A percentile compares a stretch with the other conserved stretches of the same genome.
These are phyloP conservation scores for Epichloe typhina DNA, from an alignment of 2,329 filamentous ascomycete species.

Conservation along the genomic window DNA sequence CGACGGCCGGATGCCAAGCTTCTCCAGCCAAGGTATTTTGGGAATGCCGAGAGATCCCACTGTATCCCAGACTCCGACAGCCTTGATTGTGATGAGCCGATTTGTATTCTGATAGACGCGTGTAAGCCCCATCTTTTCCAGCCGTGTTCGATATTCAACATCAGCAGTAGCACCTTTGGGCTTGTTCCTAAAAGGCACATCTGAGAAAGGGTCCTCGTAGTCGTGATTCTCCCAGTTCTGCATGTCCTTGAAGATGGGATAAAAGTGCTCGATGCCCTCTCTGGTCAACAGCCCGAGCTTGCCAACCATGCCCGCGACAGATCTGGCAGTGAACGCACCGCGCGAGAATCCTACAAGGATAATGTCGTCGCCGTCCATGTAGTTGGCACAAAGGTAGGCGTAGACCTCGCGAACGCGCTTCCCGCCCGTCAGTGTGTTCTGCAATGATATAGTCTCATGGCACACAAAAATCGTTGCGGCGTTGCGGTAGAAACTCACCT, in stretches of 20 bases:
- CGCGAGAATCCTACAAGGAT: constrained; percentile 44
- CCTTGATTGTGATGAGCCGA: constrained; percentile 30
- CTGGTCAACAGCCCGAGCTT: constrained; percentile 38
- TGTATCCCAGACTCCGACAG: constrained; percentile 34
- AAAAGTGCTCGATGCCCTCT: constrained; percentile 40
- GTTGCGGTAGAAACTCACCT: constrained; percentile 21
- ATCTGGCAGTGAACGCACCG: constrained; percentile 45
- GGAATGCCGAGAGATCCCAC: constrained; percentile 33
- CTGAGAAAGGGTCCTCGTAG: constrained; percentile 34
- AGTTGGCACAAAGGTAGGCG: constrained; percentile 48
- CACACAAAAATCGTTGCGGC: neutral
- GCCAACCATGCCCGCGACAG: constrained; percentile 39
- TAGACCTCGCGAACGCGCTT: constrained; percentile 48
- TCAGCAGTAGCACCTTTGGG: constrained; percentile 30
- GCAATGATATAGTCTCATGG: too few species aligned
- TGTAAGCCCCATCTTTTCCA: constrained; percentile 31
- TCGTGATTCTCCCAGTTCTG: constrained; percentile 34
- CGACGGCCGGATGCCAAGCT: constrained; percentile 30
- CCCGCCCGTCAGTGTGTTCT: neutral
- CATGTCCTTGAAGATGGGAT: constrained; percentile 43
- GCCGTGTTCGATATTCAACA: constrained; percentile 28
- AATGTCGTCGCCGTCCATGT: constrained; percentile 43
- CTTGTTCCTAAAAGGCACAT: constrained; percentile 33
- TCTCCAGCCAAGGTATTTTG: constrained; percentile 30
- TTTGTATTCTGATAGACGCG: constrained; percentile 28